Percentiles rank a stretch among this genome's conserved stretches.
phyloP scores from a whole-genome alignment of 768 basidiomycete species.

The Suillus decipiens region DNA sequence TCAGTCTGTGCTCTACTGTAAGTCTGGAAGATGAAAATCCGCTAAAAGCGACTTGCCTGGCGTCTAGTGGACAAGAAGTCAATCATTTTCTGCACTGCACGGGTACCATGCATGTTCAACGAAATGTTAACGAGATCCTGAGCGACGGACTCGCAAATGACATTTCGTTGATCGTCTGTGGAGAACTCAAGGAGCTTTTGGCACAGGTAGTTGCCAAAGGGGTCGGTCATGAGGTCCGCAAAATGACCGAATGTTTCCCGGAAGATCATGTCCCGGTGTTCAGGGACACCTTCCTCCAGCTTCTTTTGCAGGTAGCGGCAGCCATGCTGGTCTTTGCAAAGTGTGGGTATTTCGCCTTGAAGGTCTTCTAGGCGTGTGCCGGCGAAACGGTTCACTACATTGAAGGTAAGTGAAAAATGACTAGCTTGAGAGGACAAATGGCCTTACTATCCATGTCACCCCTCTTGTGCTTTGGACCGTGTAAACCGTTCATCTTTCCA shows the following conservation, averaged over 20 bases:
- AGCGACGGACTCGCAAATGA: conserved; percentile 96
- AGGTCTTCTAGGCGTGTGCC: conserved; percentile 95
- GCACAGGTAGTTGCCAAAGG: conserved; percentile 98
- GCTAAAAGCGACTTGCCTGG: conserved; percentile 64
- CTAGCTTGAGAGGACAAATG: conserved; percentile 38
- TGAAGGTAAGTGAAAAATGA: conserved; percentile 3
- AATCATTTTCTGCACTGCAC: conserved; percentile 99
- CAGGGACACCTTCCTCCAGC: conserved; percentile 91
- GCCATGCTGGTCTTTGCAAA: conserved; percentile 99
- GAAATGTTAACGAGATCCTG: conserved; percentile 98
- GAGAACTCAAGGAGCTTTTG: conserved; percentile 97
- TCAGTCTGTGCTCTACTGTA: conserved; percentile 68
- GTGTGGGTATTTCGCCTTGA: conserved; percentile 87
- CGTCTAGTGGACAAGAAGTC: conserved; percentile 95
- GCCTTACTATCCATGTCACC: conserved; percentile 86
- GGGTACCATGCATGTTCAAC: conserved; percentile 99
- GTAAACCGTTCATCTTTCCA: conserved; percentile 85
- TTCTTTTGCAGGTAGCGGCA: conserved; percentile 99
- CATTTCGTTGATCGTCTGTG: conserved; percentile 94
- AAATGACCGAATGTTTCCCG: conserved; percentile 97
- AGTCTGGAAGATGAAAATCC: conserved; percentile 47
- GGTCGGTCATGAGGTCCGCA: conserved; percentile 98
- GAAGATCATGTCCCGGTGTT: conserved; percentile 99
- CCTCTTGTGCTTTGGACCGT: conserved; percentile 93
- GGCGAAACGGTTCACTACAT: conserved; percentile 90